Evolutionary conservation across 768 basidiomycete genomes (phyloP), one percentile per base, ranked within the genome.

Genomic region (Tricholomella constricta): DNA sequence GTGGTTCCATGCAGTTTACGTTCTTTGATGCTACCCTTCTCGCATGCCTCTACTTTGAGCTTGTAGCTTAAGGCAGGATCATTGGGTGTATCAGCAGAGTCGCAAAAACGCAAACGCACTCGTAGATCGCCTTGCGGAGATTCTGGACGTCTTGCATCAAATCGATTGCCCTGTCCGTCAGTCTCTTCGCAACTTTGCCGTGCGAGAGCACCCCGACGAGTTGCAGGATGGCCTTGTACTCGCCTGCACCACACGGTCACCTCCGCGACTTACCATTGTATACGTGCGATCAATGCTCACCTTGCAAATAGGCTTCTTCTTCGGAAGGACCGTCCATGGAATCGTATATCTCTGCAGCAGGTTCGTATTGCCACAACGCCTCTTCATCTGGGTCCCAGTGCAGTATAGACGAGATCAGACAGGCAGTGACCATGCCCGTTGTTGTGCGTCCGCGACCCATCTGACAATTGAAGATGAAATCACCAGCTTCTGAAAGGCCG

Each of bases 121-220:
- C 92, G 65, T 92, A 97, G 44, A 99, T 88, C 0, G 97, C 93
- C 68, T 91, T 92, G 31, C 97, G 84, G 34, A 99, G 76, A 65
- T 99, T 99, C 70, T 99, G 97, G 0, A 99, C 95, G 57, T 95
- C 94, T 71, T 91, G 89, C 91, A 94, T 94, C 60, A 86, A 71
- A 69, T 98, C 95, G 59, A 97, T 85, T 2, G 89, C 93, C 20
- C 83, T 75, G 67, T 98, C 96, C 0, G 94, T 87, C 55, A 98
- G 68, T 36, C 85, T 83, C 70, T 99, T 99, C 10, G 97, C 96
- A 9, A 86, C 74, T 69, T 98, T 98, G 17, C 97, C 96, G 61
- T 95, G 82, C 7, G 91, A 89, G 26, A 98, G 80, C 10, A 98
- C 88, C 4, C 92, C 88, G 41, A 97, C 92, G 51, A 99, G 87